Base-by-base conservation (phyloP, 164 flowering plant genomes). In the Nymphaea thermarum region DNA sequence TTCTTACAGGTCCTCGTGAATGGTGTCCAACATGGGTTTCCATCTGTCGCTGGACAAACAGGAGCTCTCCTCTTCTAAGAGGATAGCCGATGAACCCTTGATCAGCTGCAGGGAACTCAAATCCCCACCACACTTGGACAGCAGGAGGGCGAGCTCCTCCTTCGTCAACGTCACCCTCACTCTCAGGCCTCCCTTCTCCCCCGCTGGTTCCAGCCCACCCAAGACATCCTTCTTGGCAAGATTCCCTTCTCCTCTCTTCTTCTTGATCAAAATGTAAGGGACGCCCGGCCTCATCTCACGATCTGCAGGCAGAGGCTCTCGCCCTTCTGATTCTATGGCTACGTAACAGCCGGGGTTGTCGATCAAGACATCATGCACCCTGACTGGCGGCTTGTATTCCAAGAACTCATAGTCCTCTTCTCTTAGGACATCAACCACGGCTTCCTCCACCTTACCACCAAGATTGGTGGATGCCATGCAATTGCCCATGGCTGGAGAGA, bases 121-220 rank as follows among this genome's bases (percentile, higher is more conserved):
- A 15, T 67, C 57, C 7, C 55, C 70, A 47, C 62, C 61, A 36
- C 47, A 18, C 62, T 67, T 67, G 0, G 74, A 67, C 61, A 63
- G 25, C 53, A 71, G 43, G 43, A 12, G 62, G 8, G 60, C 67
- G 4, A 63, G 60, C 36, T 71, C 70, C 63, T 67, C 43, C 70
- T 71, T 71, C 10, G 74, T 66, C 4, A 71, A 65, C 62, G 63
- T 53, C n/a, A 71, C 63, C 67, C 67, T 71, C 14, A 71, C 70
- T 18, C 67, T 71, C 62, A 71, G 15, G 45, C 45, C 67, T 7
- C 66, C 74, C 15, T 51, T 67, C 70, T 71, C 67, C 18, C 43
- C 47, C 18, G 18, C 42, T 2, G 6, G 4, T 44, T 14, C 41
- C 14, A 3, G 4, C 25, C 4, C 53, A 4, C 60, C 41, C 15